These are phyloP conservation scores for Mycena galopus DNA, from an alignment of 768 basidiomycete species.

Conservation along the genomic window DNA sequence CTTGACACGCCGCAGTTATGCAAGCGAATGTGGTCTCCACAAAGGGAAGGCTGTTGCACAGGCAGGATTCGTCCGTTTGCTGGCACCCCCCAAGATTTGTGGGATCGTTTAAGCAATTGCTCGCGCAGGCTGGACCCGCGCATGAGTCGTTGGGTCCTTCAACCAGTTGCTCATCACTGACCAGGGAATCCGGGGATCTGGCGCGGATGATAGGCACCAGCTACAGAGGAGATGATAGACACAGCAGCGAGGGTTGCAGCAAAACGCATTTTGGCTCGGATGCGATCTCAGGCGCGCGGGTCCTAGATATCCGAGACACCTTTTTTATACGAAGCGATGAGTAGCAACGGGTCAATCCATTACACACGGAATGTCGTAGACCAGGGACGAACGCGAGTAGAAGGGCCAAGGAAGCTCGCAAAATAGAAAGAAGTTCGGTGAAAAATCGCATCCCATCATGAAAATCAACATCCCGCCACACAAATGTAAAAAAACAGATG, in stretches of 20 bases:
- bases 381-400: no score
- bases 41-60: conserved; percentile 28
- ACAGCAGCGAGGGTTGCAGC: background rate
- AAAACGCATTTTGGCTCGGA: conserved; percentile 20
- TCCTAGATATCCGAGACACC: background rate
- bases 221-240: conserved; percentile 16
- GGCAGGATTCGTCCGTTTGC: conserved; percentile 7
- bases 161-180: background rate
- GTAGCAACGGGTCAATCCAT: background rate
- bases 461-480: no score
- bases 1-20: conserved; percentile 21
- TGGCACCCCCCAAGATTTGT: conserved; percentile 24
- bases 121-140: conserved; percentile 25
- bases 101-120: conserved; percentile 26
- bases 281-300: background rate
- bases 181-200: conserved; percentile 31
- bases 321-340: conserved; percentile 4
- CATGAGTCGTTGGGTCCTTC: background rate
- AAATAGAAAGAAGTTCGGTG: no score
- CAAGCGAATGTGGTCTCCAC: conserved; percentile 26
- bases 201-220: conserved; percentile 15
- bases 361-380: no score
- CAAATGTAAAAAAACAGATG: no score
- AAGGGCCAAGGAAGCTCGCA: no score
- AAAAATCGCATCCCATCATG: no score